Evolutionary conservation across 805 yeast species (phyloP).

Genomic region (Metschnikowia anglica): DNA sequence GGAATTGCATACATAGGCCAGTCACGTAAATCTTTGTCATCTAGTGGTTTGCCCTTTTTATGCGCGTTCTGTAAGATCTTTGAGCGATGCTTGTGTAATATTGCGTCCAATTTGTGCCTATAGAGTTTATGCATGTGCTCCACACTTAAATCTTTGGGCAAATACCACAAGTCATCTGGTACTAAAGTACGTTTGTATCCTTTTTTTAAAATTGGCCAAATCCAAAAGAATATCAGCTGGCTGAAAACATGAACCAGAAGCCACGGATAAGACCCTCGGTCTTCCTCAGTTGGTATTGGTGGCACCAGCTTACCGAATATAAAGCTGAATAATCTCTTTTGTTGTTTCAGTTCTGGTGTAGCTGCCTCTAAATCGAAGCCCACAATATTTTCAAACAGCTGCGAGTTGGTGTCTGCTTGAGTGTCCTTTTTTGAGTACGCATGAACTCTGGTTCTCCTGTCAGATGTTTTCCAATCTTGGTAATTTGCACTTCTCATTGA

Average conservation of each 20-base stretch:
- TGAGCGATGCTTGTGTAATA: constrained; percentile 14
- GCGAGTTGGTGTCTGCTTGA: neutral
- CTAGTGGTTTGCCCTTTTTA: constrained; percentile 29
- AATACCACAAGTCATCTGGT: constrained; percentile 55
- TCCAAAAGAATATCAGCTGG: constrained; percentile 60
- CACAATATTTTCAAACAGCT: constrained; percentile 1
- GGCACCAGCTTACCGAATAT: constrained; percentile 49
- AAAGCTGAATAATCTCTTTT: constrained; percentile 52
- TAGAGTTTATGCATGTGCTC: constrained; percentile 33
- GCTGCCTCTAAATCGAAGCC: constrained; percentile 8
- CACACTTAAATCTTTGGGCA: constrained; percentile 36
- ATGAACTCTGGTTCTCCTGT: neutral
- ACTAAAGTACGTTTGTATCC: constrained; percentile 74
- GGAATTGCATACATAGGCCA: constrained; percentile 28
- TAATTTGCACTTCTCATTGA: constrained; percentile 8
- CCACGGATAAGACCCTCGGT: constrained; percentile 52
- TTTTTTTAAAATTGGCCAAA: constrained; percentile 56
- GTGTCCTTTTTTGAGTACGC: neutral
- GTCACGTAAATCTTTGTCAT: constrained; percentile 31
- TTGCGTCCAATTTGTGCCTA: constrained; percentile 4
- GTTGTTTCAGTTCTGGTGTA: constrained; percentile 37
- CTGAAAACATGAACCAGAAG: constrained; percentile 30
- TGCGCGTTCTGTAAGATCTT: constrained; percentile 37
- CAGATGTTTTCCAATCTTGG: neutral
- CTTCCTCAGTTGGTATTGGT: constrained; percentile 50